Evolutionary conservation across 1,284 basidiomycete genomes (phyloP).

Genomic region (Fomitiporia mediterranea): DNA sequence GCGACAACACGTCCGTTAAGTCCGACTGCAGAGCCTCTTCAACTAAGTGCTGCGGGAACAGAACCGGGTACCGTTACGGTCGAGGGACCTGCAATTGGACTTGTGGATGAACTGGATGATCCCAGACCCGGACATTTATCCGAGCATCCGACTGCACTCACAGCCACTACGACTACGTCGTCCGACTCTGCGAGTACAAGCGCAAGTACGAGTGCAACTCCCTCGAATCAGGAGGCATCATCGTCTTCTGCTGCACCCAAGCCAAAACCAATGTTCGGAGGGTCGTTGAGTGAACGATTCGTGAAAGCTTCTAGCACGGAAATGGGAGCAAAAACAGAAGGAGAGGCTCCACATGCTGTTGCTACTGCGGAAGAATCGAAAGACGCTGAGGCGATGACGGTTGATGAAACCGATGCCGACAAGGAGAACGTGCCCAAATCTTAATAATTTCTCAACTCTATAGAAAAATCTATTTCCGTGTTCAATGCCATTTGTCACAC

Average conservation of each 20-base stretch:
- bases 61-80: not conserved
- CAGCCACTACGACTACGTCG: slow-evolving; percentile 48
- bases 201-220: slow-evolving; percentile 30
- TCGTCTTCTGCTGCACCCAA: slow-evolving; percentile 22
- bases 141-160: slow-evolving; percentile 67
- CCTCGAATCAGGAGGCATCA: slow-evolving; percentile 8
- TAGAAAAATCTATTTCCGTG: no score
- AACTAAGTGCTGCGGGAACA: slow-evolving; percentile 21
- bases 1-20: slow-evolving; percentile 34
- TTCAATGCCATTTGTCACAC: no score
- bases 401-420: slow-evolving; percentile 47
- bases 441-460: no score
- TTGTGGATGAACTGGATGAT: slow-evolving; percentile 80
- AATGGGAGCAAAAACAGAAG: slow-evolving; percentile 20
- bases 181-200: not conserved
- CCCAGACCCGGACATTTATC: slow-evolving; percentile 77
- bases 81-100: slow-evolving; percentile 39
- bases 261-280: slow-evolving; percentile 49
- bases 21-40: slow-evolving; percentile 26
- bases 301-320: slow-evolving; percentile 36
- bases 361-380: slow-evolving; percentile 19
- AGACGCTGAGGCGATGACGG: slow-evolving; percentile 35
- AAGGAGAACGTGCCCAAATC: slow-evolving; percentile 46
- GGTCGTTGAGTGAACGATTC: slow-evolving; percentile 57
- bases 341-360: slow-evolving; percentile 3